phyloP scores from a whole-genome alignment of 2,329 filamentous ascomycete genomes.

The Trichoderma sp. region DNA sequence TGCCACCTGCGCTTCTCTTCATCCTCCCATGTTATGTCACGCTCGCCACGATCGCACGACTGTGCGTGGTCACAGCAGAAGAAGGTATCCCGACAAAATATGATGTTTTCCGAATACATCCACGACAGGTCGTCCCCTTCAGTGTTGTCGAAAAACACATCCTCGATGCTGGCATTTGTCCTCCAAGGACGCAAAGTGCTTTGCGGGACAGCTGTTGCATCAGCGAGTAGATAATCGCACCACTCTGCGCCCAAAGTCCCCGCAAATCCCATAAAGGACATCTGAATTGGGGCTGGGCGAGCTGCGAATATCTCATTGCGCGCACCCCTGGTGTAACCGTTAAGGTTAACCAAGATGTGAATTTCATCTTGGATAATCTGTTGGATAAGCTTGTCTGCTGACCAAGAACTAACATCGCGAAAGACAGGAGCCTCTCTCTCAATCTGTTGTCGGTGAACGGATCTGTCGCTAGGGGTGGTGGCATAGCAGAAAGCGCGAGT shows the following conservation, averaged over 20 bases:
- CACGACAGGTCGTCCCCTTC: slow-evolving; percentile 73
- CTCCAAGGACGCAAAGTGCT: slow-evolving; percentile 80
- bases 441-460: slow-evolving; percentile 86
- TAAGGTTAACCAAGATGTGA: slow-evolving; percentile 95
- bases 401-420: slow-evolving; percentile 83
- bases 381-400: slow-evolving; percentile 77
- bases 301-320: slow-evolving; percentile 97
- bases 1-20: slow-evolving; percentile 82
- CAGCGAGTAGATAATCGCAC: slow-evolving; percentile 96
- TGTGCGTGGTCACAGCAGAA: slow-evolving; percentile 98
- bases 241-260: slow-evolving; percentile 95
- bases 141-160: slow-evolving; percentile 66
- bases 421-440: slow-evolving; percentile 91
- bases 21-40: slow-evolving; percentile 73
- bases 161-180: slow-evolving; percentile 71
- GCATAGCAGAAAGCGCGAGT: slow-evolving; percentile 93
- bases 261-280: slow-evolving; percentile 99
- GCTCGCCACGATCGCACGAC: slow-evolving; percentile 74
- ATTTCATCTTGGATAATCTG: slow-evolving; percentile 88
- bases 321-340: slow-evolving; percentile 95
- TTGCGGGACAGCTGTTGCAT: slow-evolving; percentile 80
- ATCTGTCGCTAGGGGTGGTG: slow-evolving; percentile 87
- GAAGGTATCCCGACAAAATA: slow-evolving; percentile 92
- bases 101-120: slow-evolving; percentile 96
- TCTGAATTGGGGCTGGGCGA: slow-evolving; percentile 90